Percentiles rank a stretch among this genome's conserved stretches.
phyloP scores from a whole-genome alignment of 2,329 filamentous ascomycete genomes.

The Scleromitrula shiraiana region DNA sequence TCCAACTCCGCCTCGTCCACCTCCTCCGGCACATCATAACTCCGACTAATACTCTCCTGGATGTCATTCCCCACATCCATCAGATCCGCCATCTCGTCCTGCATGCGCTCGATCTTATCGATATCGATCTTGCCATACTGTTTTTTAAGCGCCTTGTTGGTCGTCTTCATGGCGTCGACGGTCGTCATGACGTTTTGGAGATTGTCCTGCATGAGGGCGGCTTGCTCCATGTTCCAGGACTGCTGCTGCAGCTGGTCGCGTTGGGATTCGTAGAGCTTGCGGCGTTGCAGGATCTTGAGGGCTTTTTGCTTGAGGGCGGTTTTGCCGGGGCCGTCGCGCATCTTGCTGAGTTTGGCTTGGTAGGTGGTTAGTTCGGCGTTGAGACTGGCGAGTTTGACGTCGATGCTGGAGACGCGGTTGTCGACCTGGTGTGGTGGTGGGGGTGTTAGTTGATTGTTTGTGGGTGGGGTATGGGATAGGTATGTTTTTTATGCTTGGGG shows the following conservation, averaged over 20 bases:
- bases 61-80: constrained; percentile 98
- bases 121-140: constrained; percentile 98
- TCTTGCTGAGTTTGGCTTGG: constrained; percentile 78
- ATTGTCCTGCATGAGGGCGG: constrained; percentile 97
- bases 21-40: constrained; percentile 93
- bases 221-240: constrained; percentile 99
- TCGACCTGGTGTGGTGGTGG: constrained; percentile 51
- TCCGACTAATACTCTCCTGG: constrained; percentile 82
- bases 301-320: constrained; percentile 89
- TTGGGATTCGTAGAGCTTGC: constrained; percentile 90
- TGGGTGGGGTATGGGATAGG: constrained; percentile 88
- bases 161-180: constrained; percentile 94
- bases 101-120: constrained; percentile 93
- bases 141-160: constrained; percentile 82
- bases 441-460: constrained; percentile 41
- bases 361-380: constrained; percentile 86
- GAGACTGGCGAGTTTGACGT: constrained; percentile 88
- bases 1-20: constrained; percentile 95
- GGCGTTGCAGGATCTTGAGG: constrained; percentile 84
- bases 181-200: constrained; percentile 98
- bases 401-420: constrained; percentile 73
- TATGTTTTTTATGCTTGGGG: constrained; percentile 82
- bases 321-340: constrained; percentile 94
- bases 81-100: constrained; percentile 98
- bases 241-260: constrained; percentile 90